Conservation (phyloP, 192 early-diverging fungal genomes). For the Obelidium mucronatum region DNA sequence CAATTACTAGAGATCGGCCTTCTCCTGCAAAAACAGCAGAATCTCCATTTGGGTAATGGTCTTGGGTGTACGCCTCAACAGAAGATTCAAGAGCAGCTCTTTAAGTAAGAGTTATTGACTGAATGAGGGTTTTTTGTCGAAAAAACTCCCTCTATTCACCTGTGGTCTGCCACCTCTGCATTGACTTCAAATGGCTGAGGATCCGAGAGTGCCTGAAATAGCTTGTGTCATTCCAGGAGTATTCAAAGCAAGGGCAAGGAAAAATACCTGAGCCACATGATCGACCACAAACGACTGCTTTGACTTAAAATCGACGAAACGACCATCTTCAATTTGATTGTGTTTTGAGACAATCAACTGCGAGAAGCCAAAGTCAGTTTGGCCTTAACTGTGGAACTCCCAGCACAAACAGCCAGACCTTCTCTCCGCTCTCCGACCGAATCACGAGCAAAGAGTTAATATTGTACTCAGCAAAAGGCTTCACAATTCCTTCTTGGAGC, state of each 20-base stretch:
- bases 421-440: constrained; percentile 57
- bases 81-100: constrained; percentile 71
- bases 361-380: too few relatives aligned
- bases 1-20: constrained; percentile 57
- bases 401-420: too few relatives aligned
- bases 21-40: constrained; percentile 69
- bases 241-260: background rate
- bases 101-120: background rate
- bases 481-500: constrained; percentile 70
- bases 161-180: constrained; percentile 43
- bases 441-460: constrained; percentile 77
- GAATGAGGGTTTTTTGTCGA: constrained; percentile 1
- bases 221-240: too few relatives aligned
- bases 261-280: constrained; percentile 65
- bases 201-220: constrained; percentile 59
- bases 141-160: constrained; percentile 43
- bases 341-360: constrained; percentile 82
- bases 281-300: constrained; percentile 78
- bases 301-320: constrained; percentile 80
- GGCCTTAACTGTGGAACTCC: too few relatives aligned
- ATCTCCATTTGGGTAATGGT: constrained; percentile 84
- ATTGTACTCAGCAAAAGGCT: constrained; percentile 82
- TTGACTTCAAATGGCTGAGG: constrained; percentile 46
- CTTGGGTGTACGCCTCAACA: constrained; percentile 66
- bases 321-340: constrained; percentile 68